Percentiles rank a stretch among this genome's conserved stretches.
phyloP scores from a whole-genome alignment of 257 asterid species.

The Coffea eugenioides region DNA sequence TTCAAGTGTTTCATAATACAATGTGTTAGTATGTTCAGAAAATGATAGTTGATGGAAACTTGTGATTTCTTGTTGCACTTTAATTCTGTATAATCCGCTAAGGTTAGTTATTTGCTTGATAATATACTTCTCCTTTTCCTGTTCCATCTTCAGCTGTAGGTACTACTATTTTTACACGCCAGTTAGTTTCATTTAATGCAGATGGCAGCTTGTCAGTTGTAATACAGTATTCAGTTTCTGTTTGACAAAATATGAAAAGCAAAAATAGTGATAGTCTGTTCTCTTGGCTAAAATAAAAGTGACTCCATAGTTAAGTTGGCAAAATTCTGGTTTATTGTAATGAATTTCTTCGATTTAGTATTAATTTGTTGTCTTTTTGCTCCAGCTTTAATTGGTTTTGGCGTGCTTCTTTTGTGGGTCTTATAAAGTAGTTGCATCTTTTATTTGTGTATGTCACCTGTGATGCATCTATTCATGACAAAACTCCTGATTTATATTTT shows the following conservation, averaged over 20 bases:
- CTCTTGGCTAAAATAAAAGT: not conserved
- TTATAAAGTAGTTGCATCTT: not conserved
- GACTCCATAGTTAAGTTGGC: not conserved
- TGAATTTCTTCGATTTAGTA: not conserved
- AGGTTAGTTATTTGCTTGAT: too few relatives aligned
- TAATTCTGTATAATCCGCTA: not conserved
- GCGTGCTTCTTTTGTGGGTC: not conserved
- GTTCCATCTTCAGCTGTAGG: not conserved
- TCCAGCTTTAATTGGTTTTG: not conserved
- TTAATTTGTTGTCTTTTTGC: not conserved
- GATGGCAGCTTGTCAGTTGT: not conserved
- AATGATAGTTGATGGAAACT: not conserved
- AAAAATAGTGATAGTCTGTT: too few relatives aligned
- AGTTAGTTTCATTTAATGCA: not conserved
- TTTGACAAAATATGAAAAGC: not conserved
- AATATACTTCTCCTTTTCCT: not conserved
- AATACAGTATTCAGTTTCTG: not conserved
- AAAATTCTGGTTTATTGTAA: not conserved
- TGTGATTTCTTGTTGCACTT: not conserved
- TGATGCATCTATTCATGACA: not conserved
- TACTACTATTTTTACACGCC: too few relatives aligned
- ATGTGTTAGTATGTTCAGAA: not conserved
- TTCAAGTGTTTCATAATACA: too few relatives aligned
- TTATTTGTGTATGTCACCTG: not conserved
- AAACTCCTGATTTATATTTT: not conserved